phyloP scores from a whole-genome alignment of 129 eudicot genomes.

The Flaveria sonorensis region DNA sequence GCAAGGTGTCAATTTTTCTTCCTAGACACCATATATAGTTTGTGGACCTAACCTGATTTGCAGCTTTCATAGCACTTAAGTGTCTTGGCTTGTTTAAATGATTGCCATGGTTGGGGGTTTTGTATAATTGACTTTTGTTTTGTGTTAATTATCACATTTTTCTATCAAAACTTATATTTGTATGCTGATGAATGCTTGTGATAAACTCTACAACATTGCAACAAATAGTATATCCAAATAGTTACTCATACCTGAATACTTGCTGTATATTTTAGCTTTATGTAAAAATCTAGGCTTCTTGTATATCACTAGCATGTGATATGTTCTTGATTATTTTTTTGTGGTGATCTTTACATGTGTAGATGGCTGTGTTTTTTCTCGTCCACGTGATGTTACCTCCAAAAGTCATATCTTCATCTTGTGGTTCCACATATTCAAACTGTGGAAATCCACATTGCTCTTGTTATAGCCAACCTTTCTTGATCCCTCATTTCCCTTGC shows the following conservation, averaged over 20 bases:
- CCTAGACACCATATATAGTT: background rate
- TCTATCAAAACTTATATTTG: background rate
- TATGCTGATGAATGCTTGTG: background rate
- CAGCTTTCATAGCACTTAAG: background rate
- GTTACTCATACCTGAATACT: background rate
- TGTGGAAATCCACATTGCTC: slow-evolving; percentile 26
- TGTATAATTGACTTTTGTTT: background rate
- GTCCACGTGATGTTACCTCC: slow-evolving; percentile 42
- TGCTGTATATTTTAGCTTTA: slow-evolving; percentile 11
- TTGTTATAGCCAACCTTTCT: slow-evolving; percentile 25
- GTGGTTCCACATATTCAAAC: slow-evolving; percentile 31
- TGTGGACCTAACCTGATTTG: background rate
- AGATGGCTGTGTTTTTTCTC: slow-evolving; percentile 47
- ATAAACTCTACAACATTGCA: background rate
- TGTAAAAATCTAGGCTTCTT: slow-evolving; percentile 15
- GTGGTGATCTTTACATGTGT: slow-evolving; percentile 43
- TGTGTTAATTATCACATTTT: background rate
- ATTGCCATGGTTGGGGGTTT: background rate
- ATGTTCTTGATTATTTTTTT: slow-evolving; percentile 32
- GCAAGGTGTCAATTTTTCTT: background rate
- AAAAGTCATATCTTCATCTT: slow-evolving; percentile 46
- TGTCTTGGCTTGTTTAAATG: background rate
- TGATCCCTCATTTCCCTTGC: slow-evolving; percentile 23
- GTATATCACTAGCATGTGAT: slow-evolving; percentile 28
- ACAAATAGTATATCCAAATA: background rate